Percentiles rank a stretch among this genome's conserved stretches.
Evolutionary conservation across 768 basidiomycete species (phyloP).

Genomic region (Tricholoma furcatifolium): DNA sequence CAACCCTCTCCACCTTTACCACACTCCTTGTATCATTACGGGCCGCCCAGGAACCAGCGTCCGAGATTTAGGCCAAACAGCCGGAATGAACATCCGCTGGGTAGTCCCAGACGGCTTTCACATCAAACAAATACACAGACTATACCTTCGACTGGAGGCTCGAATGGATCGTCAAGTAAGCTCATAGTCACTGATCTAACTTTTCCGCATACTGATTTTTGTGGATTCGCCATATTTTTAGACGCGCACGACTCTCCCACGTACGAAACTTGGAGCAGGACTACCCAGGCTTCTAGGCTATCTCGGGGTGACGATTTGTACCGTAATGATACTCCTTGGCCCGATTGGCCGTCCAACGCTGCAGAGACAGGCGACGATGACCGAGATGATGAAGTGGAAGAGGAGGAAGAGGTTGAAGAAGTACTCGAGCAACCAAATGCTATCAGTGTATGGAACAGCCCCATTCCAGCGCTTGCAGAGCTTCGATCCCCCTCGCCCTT

Average conservation of each 20-base stretch:
- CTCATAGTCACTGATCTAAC: neutral
- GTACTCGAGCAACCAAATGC: conserved; percentile 2
- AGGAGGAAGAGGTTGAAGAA: conserved; percentile 6
- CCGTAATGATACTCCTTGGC: neutral
- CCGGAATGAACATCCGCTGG: conserved; percentile 3
- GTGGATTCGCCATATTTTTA: neutral
- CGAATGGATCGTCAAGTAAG: conserved; percentile 8
- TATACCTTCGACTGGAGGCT: neutral
- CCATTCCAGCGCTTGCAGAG: conserved; percentile 12
- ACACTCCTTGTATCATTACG: conserved; percentile 14
- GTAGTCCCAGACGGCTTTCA: conserved; percentile 10
- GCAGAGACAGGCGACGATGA: neutral
- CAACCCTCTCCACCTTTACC: conserved; percentile 21
- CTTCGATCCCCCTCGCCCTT: conserved; percentile 16
- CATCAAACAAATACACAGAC: conserved; percentile 3
- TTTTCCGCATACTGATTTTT: neutral
- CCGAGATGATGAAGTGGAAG: neutral
- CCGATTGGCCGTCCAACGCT: conserved; percentile 3
- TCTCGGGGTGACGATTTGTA: neutral
- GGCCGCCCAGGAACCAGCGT: conserved; percentile 10
- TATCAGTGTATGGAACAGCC: conserved; percentile 5
- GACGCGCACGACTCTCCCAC: neutral
- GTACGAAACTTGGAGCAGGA: conserved; percentile 7
- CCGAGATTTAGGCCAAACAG: conserved; percentile 5
- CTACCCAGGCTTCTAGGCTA: neutral